Base-by-base conservation (phyloP, 495 filamentous ascomycete species). In the Hypomontagnella submonticulosa region DNA sequence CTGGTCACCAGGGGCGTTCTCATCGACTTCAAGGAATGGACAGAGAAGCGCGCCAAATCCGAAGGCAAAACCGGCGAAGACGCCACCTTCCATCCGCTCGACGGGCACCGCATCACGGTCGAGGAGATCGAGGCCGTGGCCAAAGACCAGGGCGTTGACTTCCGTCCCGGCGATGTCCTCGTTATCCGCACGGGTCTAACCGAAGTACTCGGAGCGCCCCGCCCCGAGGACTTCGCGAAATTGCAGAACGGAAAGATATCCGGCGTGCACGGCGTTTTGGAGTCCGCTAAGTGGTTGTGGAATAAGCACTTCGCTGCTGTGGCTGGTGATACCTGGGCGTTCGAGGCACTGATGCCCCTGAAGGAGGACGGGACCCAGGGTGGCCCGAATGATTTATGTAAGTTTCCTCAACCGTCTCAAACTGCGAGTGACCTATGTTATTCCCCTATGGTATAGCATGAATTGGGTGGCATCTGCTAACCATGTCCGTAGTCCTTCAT, bases 161-260 rank as follows among this genome's bases (percentile, higher is more conserved):
- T 89, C 60, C 80, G 79, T 13, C 77, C 69, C 8, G 80, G 79
- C 6, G 90, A 92, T 61, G 84, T 92, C 30, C 78, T 92, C 15
- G 80, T 92, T 49, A 67, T 92, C 30, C 83, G 90, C 40, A 87
- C 83, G 0, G 89, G 90, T 0, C 88, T 88, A 69, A 84, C 87
- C 30, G 81, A 87, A 44, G 71, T 81, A 9, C 87, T 90, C 61
- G 68, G 84, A 54, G 67, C 71, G 4, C 75, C 76, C 3, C 70
- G 67, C 9, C 70, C 75, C 0, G 76, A 85, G 78, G 63, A 74
- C 10, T 88, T 85, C 65, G 84, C 78, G 4, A 78, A 79, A 63
- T 49, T 78, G 23, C 54, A 61, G 36, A 59, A 57, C 2, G 42
- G 7, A 15, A 72, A 60, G 41, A 43, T 76, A 15, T 55, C 74